Conservation (phyloP, 305 asterid genomes). For the Plantago coronopus region DNA sequence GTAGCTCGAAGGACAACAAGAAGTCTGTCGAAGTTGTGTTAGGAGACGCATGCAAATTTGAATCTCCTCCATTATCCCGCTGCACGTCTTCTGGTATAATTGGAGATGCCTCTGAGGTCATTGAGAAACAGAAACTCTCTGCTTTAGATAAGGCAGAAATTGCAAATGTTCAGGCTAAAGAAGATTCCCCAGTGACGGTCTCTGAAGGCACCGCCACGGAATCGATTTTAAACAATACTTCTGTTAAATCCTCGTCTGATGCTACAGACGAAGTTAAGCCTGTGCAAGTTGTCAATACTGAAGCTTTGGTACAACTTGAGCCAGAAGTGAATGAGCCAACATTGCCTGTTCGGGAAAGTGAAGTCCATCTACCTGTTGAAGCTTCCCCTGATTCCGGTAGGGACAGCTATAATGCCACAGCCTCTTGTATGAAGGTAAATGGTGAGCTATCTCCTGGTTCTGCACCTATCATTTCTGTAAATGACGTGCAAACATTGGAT, state of each 20-base stretch:
- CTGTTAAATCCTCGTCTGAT: conserved; percentile 18
- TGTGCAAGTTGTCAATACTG: not conserved
- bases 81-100: no score
- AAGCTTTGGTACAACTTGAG: not conserved
- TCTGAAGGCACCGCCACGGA: conserved; percentile 17
- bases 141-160: not conserved
- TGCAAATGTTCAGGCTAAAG: not conserved
- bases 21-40: not conserved
- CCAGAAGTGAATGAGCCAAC: conserved; percentile 14
- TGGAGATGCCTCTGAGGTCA: not conserved
- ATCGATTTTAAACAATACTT: conserved; percentile 10
- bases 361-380: conserved; percentile 15
- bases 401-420: not conserved
- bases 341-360: not conserved
- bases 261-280: conserved; percentile 8
- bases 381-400: conserved; percentile 16
- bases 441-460: not conserved
- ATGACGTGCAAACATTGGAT: conserved; percentile 17
- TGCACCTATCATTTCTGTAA: not conserved
- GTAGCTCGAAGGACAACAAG: not conserved
- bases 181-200: conserved; percentile 12
- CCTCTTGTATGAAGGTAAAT: not conserved
- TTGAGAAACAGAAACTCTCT: not conserved
- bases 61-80: no score
- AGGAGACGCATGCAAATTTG: no score